These are phyloP conservation scores for Amanita pallidorosea DNA, from an alignment of 768 basidiomycete genomes.

Conservation along the genomic window DNA sequence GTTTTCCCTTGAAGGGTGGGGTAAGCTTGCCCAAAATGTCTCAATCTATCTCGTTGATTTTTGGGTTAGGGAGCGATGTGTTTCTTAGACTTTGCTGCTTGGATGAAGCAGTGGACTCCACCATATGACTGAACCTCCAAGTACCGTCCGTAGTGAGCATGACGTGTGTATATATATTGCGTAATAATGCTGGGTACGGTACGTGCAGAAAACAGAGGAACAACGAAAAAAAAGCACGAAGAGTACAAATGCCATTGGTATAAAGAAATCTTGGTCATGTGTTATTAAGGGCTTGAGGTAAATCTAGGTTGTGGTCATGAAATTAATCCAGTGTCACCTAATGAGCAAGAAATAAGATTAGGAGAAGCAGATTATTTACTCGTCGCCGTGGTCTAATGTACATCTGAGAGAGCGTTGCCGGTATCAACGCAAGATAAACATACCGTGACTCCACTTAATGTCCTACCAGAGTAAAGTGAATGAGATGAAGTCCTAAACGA, in stretches of 20 bases:
- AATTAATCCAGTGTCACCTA: constrained; percentile 12
- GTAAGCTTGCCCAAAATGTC: constrained; percentile 24
- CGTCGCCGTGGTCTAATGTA: constrained; percentile 25
- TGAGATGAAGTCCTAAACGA: constrained; percentile 65
- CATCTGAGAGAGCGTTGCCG: constrained; percentile 6
- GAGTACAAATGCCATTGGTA: constrained; percentile 29
- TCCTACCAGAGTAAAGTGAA: constrained; percentile 65
- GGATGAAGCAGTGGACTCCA: constrained; percentile 36
- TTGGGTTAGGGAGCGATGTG: constrained; percentile 32
- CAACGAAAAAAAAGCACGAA: constrained; percentile 16
- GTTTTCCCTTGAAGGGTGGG: constrained; percentile 78
- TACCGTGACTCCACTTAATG: constrained; percentile 61
- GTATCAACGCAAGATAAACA: constrained; percentile 19
- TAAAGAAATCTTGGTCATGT: constrained; percentile 26
- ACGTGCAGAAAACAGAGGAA: constrained; percentile 21
- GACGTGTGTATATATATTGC: constrained; percentile 20
- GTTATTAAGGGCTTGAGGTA: constrained; percentile 14
- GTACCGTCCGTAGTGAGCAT: neutral
- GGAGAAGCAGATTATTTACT: constrained; percentile 18
- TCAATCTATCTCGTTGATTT: constrained; percentile 5
- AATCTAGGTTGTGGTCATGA: constrained; percentile 8
- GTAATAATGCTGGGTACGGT: constrained; percentile 20
- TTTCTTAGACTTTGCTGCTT: constrained; percentile 39
- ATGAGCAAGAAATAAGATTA: constrained; percentile 6
- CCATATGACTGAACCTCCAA: constrained; percentile 16